Conservation (phyloP, 2,329 filamentous ascomycete species). For the Xylariaceae sp. region DNA sequence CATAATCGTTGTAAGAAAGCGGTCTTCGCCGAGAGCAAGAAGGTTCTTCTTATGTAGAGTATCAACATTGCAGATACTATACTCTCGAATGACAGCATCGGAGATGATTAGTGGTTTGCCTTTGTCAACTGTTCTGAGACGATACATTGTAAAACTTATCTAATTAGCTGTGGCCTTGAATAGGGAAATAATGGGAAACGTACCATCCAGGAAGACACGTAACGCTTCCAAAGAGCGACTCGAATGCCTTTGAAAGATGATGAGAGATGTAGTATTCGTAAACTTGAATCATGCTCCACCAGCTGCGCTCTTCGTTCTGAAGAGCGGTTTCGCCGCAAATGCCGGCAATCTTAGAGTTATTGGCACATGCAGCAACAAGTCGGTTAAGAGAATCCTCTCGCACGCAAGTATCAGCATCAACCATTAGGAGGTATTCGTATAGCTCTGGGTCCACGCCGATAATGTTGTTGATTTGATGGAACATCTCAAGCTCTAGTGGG, state of each 20-base stretch:
- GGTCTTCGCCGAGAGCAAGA: conserved; percentile 80
- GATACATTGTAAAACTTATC: conserved; percentile 96
- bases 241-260: conserved; percentile 94
- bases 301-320: conserved; percentile 92
- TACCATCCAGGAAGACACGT: conserved; percentile 99
- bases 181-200: conserved; percentile 48
- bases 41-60: conserved; percentile 92
- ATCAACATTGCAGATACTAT: conserved; percentile 87
- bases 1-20: conserved; percentile 93
- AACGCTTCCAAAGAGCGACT: conserved; percentile 95
- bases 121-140: conserved; percentile 89
- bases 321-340: conserved; percentile 97
- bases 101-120: conserved; percentile 94
- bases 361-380: conserved; percentile 88
- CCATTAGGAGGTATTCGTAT: conserved; percentile 97
- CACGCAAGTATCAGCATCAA: conserved; percentile 96
- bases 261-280: conserved; percentile 99
- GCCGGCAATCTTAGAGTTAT: conserved; percentile 94
- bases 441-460: conserved; percentile 97
- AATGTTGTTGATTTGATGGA: conserved; percentile 99
- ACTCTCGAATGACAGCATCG: conserved; percentile 85
- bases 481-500: conserved; percentile 95
- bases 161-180: conserved; percentile 43
- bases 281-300: conserved; percentile 99
- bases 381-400: conserved; percentile 91